Evolutionary conservation across 2,329 filamentous ascomycete genomes (phyloP).

Genomic region (Elsinoe ampelina): DNA sequence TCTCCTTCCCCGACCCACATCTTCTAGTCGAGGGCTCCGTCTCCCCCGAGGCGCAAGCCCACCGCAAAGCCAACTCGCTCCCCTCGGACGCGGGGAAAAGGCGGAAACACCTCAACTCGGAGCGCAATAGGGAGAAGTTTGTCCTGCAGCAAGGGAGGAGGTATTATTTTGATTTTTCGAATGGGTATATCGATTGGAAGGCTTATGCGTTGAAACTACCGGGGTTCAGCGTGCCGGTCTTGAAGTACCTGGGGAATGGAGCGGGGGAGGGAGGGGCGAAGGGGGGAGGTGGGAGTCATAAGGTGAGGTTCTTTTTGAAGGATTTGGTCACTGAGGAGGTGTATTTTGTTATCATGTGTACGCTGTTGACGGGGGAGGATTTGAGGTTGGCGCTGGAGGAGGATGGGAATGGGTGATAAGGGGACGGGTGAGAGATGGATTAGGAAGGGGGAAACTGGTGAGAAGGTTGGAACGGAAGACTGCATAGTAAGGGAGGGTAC

Average conservation of each 20-base stretch:
- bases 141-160: slow-evolving; percentile 35
- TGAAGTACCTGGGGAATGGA: slow-evolving; percentile 32
- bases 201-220: slow-evolving; percentile 38
- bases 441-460: no score
- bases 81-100: slow-evolving; percentile 35
- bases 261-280: background rate
- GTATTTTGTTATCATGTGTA: slow-evolving; percentile 37
- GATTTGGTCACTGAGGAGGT: slow-evolving; percentile 33
- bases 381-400: slow-evolving; percentile 28
- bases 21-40: slow-evolving; percentile 32
- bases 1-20: background rate
- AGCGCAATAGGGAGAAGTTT: slow-evolving; percentile 28
- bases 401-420: slow-evolving; percentile 12
- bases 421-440: background rate
- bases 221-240: slow-evolving; percentile 36
- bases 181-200: slow-evolving; percentile 40
- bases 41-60: slow-evolving; percentile 28
- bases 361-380: slow-evolving; percentile 36
- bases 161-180: slow-evolving; percentile 41
- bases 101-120: slow-evolving; percentile 35
- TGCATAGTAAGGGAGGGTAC: no score
- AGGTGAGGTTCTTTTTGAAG: slow-evolving; percentile 38
- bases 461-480: no score
- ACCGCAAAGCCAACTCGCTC: slow-evolving; percentile 26
- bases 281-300: slow-evolving; percentile 24